These are phyloP conservation scores for Lentinus brumalis DNA, from an alignment of 768 basidiomycete species.

Conservation along the genomic window DNA sequence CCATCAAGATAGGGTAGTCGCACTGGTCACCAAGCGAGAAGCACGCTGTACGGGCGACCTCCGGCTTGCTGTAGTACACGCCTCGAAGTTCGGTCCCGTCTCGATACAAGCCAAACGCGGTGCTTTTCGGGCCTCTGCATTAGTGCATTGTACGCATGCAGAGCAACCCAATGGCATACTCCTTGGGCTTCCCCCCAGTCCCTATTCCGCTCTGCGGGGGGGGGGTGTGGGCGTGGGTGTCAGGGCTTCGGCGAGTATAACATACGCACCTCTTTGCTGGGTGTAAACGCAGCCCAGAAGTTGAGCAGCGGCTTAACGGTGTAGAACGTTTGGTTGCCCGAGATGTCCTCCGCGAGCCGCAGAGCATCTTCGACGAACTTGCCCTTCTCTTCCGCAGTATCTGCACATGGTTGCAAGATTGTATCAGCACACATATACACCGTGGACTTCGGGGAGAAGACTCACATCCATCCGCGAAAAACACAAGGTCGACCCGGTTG, in stretches of 20 bases:
- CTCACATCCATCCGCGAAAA: slow-evolving; percentile 81
- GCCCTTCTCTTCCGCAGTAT: slow-evolving; percentile 52
- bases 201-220: slow-evolving; percentile 79
- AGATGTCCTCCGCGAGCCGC: slow-evolving; percentile 68
- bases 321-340: slow-evolving; percentile 74
- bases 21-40: slow-evolving; percentile 62
- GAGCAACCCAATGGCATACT: slow-evolving; percentile 42
- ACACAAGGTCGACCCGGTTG: slow-evolving; percentile 75
- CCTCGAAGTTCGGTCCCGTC: slow-evolving; percentile 77
- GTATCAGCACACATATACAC: background rate
- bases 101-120: slow-evolving; percentile 74
- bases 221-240: background rate
- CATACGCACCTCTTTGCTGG: slow-evolving; percentile 63
- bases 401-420: slow-evolving; percentile 35
- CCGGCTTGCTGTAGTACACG: slow-evolving; percentile 68
- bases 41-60: slow-evolving; percentile 71
- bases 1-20: slow-evolving; percentile 75
- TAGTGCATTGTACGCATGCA: background rate
- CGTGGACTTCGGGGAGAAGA: slow-evolving; percentile 8
- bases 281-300: slow-evolving; percentile 79
- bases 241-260: background rate
- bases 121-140: slow-evolving; percentile 43
- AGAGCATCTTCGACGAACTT: slow-evolving; percentile 70
- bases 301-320: slow-evolving; percentile 76
- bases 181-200: slow-evolving; percentile 63